phyloP scores from a whole-genome alignment of 2,329 filamentous ascomycete species.

The Hymenoscyphus repandus region DNA sequence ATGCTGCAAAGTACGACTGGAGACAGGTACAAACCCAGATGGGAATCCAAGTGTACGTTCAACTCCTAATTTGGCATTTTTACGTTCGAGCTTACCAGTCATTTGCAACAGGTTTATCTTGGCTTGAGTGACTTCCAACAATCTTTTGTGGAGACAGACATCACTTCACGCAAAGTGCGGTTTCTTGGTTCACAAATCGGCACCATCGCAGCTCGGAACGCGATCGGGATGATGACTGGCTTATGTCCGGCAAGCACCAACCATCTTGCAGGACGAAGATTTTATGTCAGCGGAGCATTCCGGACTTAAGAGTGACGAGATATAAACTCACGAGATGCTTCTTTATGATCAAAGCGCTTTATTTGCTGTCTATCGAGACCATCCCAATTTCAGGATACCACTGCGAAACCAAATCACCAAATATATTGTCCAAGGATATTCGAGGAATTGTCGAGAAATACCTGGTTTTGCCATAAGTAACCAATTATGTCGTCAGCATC shows the following conservation, averaged over 20 bases:
- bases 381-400: too few relatives aligned
- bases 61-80: neutral
- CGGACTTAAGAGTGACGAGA: too few relatives aligned
- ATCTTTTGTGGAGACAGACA: too few relatives aligned
- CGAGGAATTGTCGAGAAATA: neutral
- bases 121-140: conserved; percentile 10
- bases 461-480: too few relatives aligned
- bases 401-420: neutral
- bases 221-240: neutral
- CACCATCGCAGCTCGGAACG: neutral
- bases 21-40: conserved; percentile 28
- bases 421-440: neutral
- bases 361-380: too few relatives aligned
- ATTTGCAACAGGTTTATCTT: conserved; percentile 18
- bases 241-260: too few relatives aligned
- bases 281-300: too few relatives aligned
- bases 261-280: too few relatives aligned
- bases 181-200: too few relatives aligned
- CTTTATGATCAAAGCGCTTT: too few relatives aligned
- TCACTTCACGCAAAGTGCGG: too few relatives aligned
- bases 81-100: neutral
- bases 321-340: too few relatives aligned
- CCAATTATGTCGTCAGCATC: conserved; percentile 3
- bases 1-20: conserved; percentile 28
- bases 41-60: conserved; percentile 27